These are phyloP conservation scores for Boletus smithii DNA, from an alignment of 1,284 basidiomycete genomes.

Conservation along the genomic window DNA sequence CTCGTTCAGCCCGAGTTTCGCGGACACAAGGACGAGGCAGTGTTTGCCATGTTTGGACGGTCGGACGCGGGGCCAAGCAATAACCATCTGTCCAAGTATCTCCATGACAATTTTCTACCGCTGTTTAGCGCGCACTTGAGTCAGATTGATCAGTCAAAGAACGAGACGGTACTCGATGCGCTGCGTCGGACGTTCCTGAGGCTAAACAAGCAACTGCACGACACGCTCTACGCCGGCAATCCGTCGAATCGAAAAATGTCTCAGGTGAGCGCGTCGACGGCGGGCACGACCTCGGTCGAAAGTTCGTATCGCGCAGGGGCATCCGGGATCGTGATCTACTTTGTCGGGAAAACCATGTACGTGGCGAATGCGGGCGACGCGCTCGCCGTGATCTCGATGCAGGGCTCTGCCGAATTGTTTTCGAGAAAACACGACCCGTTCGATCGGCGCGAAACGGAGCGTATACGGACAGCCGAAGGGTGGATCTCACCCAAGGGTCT, in stretches of 20 bases:
- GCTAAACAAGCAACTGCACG: conserved; percentile 78
- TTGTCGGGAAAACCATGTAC: conserved; percentile 78
- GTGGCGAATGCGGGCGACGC: conserved; percentile 91
- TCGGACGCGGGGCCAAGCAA: conserved; percentile 64
- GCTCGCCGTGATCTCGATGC: conserved; percentile 84
- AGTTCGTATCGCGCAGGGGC: conserved; percentile 67
- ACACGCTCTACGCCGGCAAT: conserved; percentile 49
- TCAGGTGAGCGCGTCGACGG: conserved; percentile 51
- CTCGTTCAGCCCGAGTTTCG: conserved; percentile 90
- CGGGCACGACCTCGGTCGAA: conserved; percentile 36
- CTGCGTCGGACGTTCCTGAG: conserved; percentile 82
- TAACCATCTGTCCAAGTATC: conserved; percentile 69
- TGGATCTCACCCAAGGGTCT: conserved; percentile 95
- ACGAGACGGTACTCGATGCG: conserved; percentile 68
- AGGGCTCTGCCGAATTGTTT: conserved; percentile 75
- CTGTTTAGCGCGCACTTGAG: conserved; percentile 61
- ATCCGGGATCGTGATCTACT: conserved; percentile 85
- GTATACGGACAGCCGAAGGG: conserved; percentile 90
- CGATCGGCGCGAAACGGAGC: conserved; percentile 77
- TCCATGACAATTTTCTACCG: conserved; percentile 76
- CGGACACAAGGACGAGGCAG: conserved; percentile 74
- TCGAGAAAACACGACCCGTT: conserved; percentile 90
- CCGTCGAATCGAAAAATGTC: conserved; percentile 64
- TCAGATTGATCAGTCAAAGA: conserved; percentile 28
- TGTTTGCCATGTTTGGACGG: conserved; percentile 95